Evolutionary conservation across 345 rosid species (phyloP).

Genomic region (Pugionium dolabratum): DNA sequence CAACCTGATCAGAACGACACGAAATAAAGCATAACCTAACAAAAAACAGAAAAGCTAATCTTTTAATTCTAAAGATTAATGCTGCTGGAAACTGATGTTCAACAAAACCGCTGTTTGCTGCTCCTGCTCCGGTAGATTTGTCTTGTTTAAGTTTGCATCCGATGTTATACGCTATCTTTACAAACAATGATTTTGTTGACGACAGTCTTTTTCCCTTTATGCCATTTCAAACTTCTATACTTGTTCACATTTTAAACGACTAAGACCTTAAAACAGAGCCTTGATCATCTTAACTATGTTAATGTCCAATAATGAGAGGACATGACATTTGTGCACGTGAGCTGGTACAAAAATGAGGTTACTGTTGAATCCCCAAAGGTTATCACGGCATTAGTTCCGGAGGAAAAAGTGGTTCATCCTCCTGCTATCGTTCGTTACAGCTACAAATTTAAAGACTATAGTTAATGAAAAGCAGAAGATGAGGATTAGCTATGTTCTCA

Average conservation of each 20-base stretch:
- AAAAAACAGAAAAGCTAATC: neutral
- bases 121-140: no score
- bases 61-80: neutral
- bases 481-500: conserved; percentile 95
- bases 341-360: conserved; percentile 98
- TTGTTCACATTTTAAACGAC: conserved; percentile 71
- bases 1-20: neutral
- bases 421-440: conserved; percentile 71
- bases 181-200: no score
- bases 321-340: conserved; percentile 58
- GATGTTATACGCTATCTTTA: no score
- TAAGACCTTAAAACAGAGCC: conserved; percentile 35
- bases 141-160: no score
- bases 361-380: conserved; percentile 68
- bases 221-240: conserved; percentile 63
- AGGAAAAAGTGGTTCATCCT: conserved; percentile 59
- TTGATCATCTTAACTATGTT: conserved; percentile 7
- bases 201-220: no score
- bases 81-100: no score
- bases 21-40: neutral
- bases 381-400: conserved; percentile 53
- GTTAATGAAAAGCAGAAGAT: conserved; percentile 76
- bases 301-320: conserved; percentile 33
- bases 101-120: no score
- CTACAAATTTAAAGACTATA: conserved; percentile 85